These are phyloP conservation scores for Colletotrichum musicola DNA, from an alignment of 2,329 filamentous ascomycete species.

Conservation along the genomic window DNA sequence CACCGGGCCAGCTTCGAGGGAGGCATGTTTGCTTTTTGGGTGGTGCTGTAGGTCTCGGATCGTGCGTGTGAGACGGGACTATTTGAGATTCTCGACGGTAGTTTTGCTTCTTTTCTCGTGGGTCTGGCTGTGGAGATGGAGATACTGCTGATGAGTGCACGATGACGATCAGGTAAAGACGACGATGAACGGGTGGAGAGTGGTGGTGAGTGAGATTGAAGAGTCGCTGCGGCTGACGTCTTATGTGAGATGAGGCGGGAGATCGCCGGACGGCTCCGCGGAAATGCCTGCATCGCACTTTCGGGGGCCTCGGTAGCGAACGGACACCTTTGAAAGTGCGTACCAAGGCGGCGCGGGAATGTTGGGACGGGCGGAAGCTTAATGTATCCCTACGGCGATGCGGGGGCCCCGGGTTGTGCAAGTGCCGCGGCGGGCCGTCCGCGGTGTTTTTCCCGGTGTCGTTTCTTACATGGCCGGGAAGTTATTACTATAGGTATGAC, in stretches of 20 bases:
- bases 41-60: background rate
- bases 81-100: too few species aligned
- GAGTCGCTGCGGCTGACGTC: slow-evolving; percentile 6
- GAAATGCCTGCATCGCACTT: slow-evolving; percentile 2
- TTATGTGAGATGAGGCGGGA: slow-evolving; percentile 6
- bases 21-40: slow-evolving; percentile 24
- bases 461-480: background rate
- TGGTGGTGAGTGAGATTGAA: slow-evolving; percentile 6
- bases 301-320: slow-evolving; percentile 9
- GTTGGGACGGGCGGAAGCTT: slow-evolving; percentile 10
- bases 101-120: background rate
- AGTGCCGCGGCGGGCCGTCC: slow-evolving; percentile 12
- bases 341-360: background rate
- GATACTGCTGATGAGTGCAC: background rate
- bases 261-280: slow-evolving; percentile 12
- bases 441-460: slow-evolving; percentile 7
- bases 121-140: background rate
- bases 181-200: background rate
- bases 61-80: slow-evolving; percentile 18
- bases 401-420: background rate
- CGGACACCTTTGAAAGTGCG: background rate
- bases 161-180: background rate
- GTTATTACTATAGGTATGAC: background rate
- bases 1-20: slow-evolving; percentile 23
- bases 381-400: slow-evolving; percentile 3